A percentile compares a stretch with the other conserved stretches of the same genome.
Conservation (phyloP, 345 rosid species). For the Trapa bicornis region DNA sequence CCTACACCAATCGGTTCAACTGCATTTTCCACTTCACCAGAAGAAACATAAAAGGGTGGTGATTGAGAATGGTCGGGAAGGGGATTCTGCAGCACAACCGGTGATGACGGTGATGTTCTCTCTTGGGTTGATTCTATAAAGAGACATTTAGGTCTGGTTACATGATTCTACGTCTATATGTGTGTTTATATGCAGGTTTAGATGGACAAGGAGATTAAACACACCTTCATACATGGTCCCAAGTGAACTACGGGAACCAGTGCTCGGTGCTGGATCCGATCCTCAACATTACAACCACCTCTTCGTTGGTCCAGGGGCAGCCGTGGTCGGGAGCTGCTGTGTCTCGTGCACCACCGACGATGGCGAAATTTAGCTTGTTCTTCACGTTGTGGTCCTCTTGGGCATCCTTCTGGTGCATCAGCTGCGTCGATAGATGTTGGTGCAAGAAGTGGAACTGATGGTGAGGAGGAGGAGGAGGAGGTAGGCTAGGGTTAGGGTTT, state of each 20-base stretch:
- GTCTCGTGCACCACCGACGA: not conserved
- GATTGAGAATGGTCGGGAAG: no score
- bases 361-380: constrained; percentile 9
- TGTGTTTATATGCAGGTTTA: no score
- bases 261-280: constrained; percentile 76
- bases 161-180: no score
- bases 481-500: constrained; percentile 15
- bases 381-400: not conserved
- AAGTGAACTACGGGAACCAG: constrained; percentile 76
- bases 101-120: no score
- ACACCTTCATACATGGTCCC: constrained; percentile 90
- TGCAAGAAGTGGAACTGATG: constrained; percentile 6
- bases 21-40: not conserved
- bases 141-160: no score
- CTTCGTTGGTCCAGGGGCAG: constrained; percentile 59
- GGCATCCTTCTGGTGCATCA: constrained; percentile 7
- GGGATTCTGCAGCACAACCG: no score
- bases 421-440: not conserved
- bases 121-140: no score
- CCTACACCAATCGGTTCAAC: no score
- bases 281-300: constrained; percentile 67
- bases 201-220: no score
- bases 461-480: constrained; percentile 8
- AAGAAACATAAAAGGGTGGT: no score
- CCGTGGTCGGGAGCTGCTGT: no score